Base-by-base conservation (phyloP, 2,329 filamentous ascomycete genomes). In the Spiromastix sp. region DNA sequence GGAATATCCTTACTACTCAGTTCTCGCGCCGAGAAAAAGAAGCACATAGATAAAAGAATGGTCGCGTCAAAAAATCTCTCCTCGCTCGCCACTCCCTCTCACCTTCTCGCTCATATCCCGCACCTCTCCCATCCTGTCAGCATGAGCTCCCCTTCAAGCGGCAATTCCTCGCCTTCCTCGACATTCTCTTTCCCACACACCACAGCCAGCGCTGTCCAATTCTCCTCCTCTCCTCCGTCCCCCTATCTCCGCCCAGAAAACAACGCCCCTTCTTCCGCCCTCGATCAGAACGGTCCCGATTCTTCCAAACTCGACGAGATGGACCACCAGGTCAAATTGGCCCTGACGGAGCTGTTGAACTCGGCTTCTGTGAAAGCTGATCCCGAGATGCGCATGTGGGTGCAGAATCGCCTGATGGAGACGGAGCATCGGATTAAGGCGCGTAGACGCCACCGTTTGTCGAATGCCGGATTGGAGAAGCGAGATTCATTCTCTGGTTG, bases 391-490 rank as follows among this genome's bases (percentile, higher is more conserved):
- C 43, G 43, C 18, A 16, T 42, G 36, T 46, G 43, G 43, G 40
- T 46, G 30, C 43, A 46, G 37, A 46, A 46, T 24, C 38, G 34
- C 19, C 36, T 46, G 32, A 44, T 46, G 43, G 43, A 44, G 16
- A 42, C 42, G 5, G 43, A 46, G 26, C 39, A 41, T 19, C 34
- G 43, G 20, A 33, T 46, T 4, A 46, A 44, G 19, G 42, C 42
- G n/a, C 29, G 43, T 19, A 34, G 42, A n/a, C n/a, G n/a, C n/a
- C n/a, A n/a, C n/a, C n/a, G n/a, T n/a, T n/a, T n/a, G n/a, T n/a
- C n/a, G n/a, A n/a, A n/a, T n/a, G n/a, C n/a, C n/a, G n/a, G n/a
- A n/a, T n/a, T n/a, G n/a, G n/a, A n/a, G n/a, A n/a, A n/a, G n/a
- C n/a, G n/a, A n/a, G n/a, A n/a, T n/a, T n/a, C n/a, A n/a, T n/a